phyloP scores from a whole-genome alignment of 2,329 filamentous ascomycete genomes.

The Tolypocladium sp. region DNA sequence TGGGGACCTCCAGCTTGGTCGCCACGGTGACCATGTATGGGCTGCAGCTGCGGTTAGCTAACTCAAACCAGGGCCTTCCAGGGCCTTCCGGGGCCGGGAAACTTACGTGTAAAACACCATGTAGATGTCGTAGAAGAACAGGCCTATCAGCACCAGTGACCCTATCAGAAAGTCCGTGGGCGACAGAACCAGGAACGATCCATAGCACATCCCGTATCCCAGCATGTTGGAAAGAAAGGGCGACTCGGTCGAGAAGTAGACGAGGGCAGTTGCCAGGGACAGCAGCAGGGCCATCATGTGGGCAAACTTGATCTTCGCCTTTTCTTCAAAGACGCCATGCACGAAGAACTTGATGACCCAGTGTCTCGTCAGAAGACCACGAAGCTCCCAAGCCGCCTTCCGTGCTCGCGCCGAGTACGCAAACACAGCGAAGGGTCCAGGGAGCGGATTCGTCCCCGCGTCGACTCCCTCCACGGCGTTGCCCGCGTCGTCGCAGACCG shows the following conservation, averaged over 20 bases:
- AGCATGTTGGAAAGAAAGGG: conserved; percentile 69
- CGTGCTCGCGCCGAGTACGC: conserved; percentile 14
- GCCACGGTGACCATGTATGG: conserved; percentile 84
- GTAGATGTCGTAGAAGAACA: conserved; percentile 94
- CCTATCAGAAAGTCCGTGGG: conserved; percentile 82
- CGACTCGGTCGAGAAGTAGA: conserved; percentile 58
- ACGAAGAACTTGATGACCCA: conserved; percentile 43
- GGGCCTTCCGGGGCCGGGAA: not conserved
- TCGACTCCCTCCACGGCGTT: conserved; percentile 15
- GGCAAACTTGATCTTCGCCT: conserved; percentile 44
- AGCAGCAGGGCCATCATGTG: conserved; percentile 46
- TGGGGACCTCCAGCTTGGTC: conserved; percentile 80
- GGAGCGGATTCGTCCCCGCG: conserved; percentile 17
- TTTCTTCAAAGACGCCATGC: conserved; percentile 38
- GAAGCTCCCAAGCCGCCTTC: conserved; percentile 35
- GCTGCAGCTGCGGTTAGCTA: conserved; percentile 22
- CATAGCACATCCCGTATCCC: conserved; percentile 80
- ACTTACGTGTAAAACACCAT: conserved; percentile 78
- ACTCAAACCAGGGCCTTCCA: fast-evolving
- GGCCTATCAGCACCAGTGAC: conserved; percentile 62
- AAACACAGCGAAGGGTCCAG: conserved; percentile 23
- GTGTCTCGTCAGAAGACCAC: conserved; percentile 38
- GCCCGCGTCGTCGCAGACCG: conserved; percentile 23
- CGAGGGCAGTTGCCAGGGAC: conserved; percentile 43
- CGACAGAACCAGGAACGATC: conserved; percentile 72